Base-by-base conservation (phyloP, 2,329 filamentous ascomycete species). In the Cytospora schulzeri region DNA sequence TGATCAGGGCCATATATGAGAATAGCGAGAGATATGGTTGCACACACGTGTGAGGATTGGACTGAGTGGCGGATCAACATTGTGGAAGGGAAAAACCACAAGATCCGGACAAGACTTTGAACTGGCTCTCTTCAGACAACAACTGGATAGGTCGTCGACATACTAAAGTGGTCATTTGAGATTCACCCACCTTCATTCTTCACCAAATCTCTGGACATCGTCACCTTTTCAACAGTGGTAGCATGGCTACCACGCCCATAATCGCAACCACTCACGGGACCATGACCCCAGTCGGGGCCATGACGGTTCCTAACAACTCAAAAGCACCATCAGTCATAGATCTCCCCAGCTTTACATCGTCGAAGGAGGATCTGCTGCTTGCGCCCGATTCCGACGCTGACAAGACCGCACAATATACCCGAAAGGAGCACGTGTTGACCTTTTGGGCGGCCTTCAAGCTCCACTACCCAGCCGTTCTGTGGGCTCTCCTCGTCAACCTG, bases 391-490 rank as follows among this genome's bases (percentile, higher is more conserved):
- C 19, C 41, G 62, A 64, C 35, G 17, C 29, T 14, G 50, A 61
- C 31, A 64, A 61, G 35, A 48, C 62, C 3, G 38, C 51, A 19
- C 35, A 24, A 0, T 29, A 64, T 9, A 64, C 57, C 4, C 19
- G 60, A 12, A 59, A 51, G 19, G 62, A 64, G 57, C 62, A 64
- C 22, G 19, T n/a, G 19, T n/a, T 64, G 6, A 64, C 48, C 12
- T 64, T 64, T 22, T 38, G 35, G 22, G 14, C 58, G 12, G 63
- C 63, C 8, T 55, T 66, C 7, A 63, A n/a, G 15, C 41, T 59
- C 11, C 53, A 66, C 54, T 63, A 63, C 26, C 59, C 59, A 19
- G 60, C 60, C n/a, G 60, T 66, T n/a, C 17, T 63, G 7, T 66
- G 63, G 63, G 52, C 52, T 2, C 53, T 66, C 2, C 50, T 63